Evolutionary conservation across 1,139 yeast species (phyloP).

Genomic region (Yamadazyma buinensis): DNA sequence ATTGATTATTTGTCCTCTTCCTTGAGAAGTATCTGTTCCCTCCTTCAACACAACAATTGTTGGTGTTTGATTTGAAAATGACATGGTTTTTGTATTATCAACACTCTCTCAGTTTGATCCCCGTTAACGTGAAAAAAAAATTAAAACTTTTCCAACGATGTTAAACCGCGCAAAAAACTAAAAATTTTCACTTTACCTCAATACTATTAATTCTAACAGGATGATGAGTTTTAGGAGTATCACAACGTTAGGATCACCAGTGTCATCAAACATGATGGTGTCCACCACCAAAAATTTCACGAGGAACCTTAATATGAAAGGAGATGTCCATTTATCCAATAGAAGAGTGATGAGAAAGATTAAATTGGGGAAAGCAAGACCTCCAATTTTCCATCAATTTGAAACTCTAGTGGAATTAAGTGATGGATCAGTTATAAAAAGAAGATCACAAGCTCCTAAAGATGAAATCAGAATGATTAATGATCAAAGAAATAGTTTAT

Average conservation of each 20-base stretch:
- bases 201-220: too few relatives aligned
- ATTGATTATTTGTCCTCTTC: constrained; percentile 90
- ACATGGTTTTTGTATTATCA: too few relatives aligned
- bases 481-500: constrained; percentile 80
- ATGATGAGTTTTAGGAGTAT: too few relatives aligned
- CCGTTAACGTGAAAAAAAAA: too few relatives aligned
- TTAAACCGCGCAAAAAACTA: too few relatives aligned
- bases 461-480: constrained; percentile 80
- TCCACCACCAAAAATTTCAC: too few relatives aligned
- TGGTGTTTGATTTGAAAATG: constrained; percentile 89
- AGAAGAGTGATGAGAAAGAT: constrained; percentile 55
- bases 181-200: too few relatives aligned
- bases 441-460: constrained; percentile 87
- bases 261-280: too few relatives aligned
- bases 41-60: constrained; percentile 96
- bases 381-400: constrained; percentile 87
- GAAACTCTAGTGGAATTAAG: constrained; percentile 83
- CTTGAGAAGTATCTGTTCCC: constrained; percentile 97
- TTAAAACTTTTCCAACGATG: too few relatives aligned
- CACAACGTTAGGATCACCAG: too few relatives aligned
- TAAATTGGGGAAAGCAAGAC: constrained; percentile 77
- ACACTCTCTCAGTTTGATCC: too few relatives aligned
- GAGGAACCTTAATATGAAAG: constrained; percentile 27
- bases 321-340: constrained; percentile 42
- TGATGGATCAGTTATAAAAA: constrained; percentile 83